Evolutionary conservation across 495 filamentous ascomycete species (phyloP).

Genomic region (Neurospora sp.): DNA sequence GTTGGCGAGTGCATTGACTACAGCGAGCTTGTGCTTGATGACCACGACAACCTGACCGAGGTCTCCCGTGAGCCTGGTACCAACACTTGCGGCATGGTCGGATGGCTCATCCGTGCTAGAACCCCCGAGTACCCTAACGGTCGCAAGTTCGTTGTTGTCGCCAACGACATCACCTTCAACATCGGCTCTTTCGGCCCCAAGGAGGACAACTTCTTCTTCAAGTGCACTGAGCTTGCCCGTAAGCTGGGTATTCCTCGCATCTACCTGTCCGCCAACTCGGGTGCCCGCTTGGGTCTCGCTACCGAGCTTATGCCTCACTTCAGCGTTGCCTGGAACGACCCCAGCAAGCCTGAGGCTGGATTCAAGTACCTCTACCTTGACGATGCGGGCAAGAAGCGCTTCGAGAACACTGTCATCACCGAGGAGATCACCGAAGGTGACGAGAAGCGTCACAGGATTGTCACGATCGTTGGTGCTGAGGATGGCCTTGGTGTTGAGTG

Average conservation of each 20-base stretch:
- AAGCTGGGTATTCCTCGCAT: constrained; percentile 91
- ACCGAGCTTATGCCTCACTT: constrained; percentile 96
- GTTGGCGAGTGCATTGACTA: constrained; percentile 91
- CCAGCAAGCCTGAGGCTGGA: constrained; percentile 70
- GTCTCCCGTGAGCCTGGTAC: constrained; percentile 89
- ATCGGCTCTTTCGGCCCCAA: constrained; percentile 94
- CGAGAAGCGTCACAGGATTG: constrained; percentile 88
- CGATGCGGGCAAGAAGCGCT: constrained; percentile 73
- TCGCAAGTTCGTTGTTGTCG: constrained; percentile 85
- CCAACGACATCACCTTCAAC: constrained; percentile 99
- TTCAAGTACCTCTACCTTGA: constrained; percentile 99
- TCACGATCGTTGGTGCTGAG: constrained; percentile 86
- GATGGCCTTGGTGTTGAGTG: constrained; percentile 97
- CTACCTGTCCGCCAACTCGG: constrained; percentile 98
- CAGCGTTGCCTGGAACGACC: constrained; percentile 91
- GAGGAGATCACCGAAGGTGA: constrained; percentile 77
- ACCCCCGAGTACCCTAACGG: constrained; percentile 96
- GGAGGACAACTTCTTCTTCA: constrained; percentile 98
- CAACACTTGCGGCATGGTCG: constrained; percentile 96
- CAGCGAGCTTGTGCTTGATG: constrained; percentile 87
- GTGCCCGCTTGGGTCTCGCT: constrained; percentile 93
- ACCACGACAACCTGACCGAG: constrained; percentile 83
- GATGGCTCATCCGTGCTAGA: constrained; percentile 91
- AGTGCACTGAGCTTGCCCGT: constrained; percentile 91
- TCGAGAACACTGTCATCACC: constrained; percentile 85